Percentiles rank a stretch among this genome's conserved stretches.
Evolutionary conservation across 495 filamentous ascomycete species (phyloP).

Genomic region (Xylaria castorea): DNA sequence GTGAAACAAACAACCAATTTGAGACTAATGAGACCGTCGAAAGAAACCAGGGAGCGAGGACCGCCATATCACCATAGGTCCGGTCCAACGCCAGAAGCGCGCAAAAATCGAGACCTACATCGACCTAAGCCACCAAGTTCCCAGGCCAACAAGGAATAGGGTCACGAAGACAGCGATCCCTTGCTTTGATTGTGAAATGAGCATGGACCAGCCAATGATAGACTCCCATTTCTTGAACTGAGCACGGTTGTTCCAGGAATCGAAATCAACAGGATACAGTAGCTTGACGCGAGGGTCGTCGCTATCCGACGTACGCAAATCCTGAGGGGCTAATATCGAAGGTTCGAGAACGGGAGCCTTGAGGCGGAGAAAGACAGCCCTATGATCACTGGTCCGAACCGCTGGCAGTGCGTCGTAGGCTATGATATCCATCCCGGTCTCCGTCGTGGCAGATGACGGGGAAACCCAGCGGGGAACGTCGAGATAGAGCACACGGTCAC

Average conservation of each 20-base stretch:
- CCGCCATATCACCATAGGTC: background rate
- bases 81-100: slow-evolving; percentile 10
- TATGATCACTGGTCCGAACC: slow-evolving; percentile 81
- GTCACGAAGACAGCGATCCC: slow-evolving; percentile 48
- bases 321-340: slow-evolving; percentile 37
- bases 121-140: slow-evolving; percentile 50
- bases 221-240: slow-evolving; percentile 49
- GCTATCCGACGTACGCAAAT: slow-evolving; percentile 22
- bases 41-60: background rate
- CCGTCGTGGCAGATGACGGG: slow-evolving; percentile 21
- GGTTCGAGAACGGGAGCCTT: slow-evolving; percentile 59
- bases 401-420: slow-evolving; percentile 78
- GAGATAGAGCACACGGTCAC: slow-evolving; percentile 85
- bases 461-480: slow-evolving; percentile 60
- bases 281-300: slow-evolving; percentile 46
- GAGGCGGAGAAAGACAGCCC: slow-evolving; percentile 74
- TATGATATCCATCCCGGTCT: slow-evolving; percentile 53
- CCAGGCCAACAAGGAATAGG: slow-evolving; percentile 42
- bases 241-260: slow-evolving; percentile 52
- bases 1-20: background rate
- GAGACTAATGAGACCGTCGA: background rate
- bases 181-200: slow-evolving; percentile 52
- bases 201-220: slow-evolving; percentile 53
- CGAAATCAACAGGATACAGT: slow-evolving; percentile 50
- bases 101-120: slow-evolving; percentile 30